Evolutionary conservation across 208 protist genomes (phyloP), one percentile per base, ranked within the genome.

Genomic region (Trypanosomatidae sp.): DNA sequence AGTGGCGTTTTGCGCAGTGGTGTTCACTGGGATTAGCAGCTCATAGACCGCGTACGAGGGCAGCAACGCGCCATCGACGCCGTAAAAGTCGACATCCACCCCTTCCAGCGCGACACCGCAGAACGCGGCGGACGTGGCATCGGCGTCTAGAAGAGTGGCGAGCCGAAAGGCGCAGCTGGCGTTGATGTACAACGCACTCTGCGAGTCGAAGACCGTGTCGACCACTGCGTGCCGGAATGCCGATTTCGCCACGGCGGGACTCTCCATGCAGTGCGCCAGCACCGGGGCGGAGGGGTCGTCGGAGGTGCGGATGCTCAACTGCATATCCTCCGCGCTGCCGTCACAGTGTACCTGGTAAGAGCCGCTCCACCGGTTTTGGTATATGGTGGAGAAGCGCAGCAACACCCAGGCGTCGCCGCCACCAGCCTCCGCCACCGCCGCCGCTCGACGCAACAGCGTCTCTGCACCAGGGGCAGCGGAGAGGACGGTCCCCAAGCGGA

Each of bases 101-200:
- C 10, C 76, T 53, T 87, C 83, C 53, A 87, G 67, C 25, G 77
- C 50, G 15, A 87, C 76, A 28, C 83, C 83, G 44, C 83, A 87
- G 50, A 74, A 76, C 39, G 71, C 71, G 17, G 62, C 60, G 10
- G 30, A 43, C 8, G 67, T 67, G 28, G 74, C 58, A 5, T 75
- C 66, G 7, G 49, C 39, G 43, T 77, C 73, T 6, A 41, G 3
- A 53, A 80, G 6, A 7, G 72, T 58, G 2, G 68, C n/a, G 2
- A 72, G 52, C 15, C 56, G 59, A 55, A 79, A 84, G 55, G 74
- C 73, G 80, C 80, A 84, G 72, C 71, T 77, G 56, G 72, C 67
- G 65, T 84, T 84, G 62, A 84, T 64, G 50, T 75, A 75, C 2
- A 73, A 22, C 1, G 2, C 15, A 7, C 44, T 71, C 39, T 68